Conservation (phyloP, 441 rosid species). For the Adansonia rubrostipa region DNA sequence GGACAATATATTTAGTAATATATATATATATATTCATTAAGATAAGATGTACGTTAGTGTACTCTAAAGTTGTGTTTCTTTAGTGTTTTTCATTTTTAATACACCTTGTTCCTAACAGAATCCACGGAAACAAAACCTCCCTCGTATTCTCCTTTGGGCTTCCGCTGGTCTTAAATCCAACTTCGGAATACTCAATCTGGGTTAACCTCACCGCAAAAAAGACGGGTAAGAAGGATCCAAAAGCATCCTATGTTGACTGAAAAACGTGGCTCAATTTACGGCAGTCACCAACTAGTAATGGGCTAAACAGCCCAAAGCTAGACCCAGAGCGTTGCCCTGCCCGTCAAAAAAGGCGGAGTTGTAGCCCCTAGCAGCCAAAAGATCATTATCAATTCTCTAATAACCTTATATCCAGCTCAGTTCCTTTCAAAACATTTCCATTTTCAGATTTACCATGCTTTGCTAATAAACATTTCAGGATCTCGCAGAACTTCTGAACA, state of each 20-base stretch:
- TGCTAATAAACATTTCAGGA: too few relatives aligned
- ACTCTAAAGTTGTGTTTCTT: too few relatives aligned
- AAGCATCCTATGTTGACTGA: neutral
- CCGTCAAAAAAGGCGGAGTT: too few relatives aligned
- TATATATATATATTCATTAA: too few relatives aligned
- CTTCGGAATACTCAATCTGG: neutral
- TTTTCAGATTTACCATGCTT: neutral
- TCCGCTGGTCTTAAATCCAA: neutral
- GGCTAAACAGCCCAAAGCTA: neutral
- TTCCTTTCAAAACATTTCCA: neutral
- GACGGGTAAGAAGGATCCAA: neutral
- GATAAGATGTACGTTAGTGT: too few relatives aligned
- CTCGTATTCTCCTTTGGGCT: neutral
- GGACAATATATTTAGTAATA: too few relatives aligned
- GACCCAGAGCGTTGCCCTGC: neutral
- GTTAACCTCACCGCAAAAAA: neutral
- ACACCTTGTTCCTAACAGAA: neutral
- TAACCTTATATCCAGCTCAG: neutral
- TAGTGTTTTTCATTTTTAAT: too few relatives aligned
- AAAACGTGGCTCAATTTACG: neutral
- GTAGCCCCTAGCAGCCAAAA: too few relatives aligned
- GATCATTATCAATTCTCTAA: neutral
- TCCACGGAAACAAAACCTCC: neutral
- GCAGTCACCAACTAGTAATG: neutral
- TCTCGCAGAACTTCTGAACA: too few relatives aligned